These are phyloP conservation scores for Kodamaea neixiangensis DNA, from an alignment of 805 yeast species.

Conservation along the genomic window DNA sequence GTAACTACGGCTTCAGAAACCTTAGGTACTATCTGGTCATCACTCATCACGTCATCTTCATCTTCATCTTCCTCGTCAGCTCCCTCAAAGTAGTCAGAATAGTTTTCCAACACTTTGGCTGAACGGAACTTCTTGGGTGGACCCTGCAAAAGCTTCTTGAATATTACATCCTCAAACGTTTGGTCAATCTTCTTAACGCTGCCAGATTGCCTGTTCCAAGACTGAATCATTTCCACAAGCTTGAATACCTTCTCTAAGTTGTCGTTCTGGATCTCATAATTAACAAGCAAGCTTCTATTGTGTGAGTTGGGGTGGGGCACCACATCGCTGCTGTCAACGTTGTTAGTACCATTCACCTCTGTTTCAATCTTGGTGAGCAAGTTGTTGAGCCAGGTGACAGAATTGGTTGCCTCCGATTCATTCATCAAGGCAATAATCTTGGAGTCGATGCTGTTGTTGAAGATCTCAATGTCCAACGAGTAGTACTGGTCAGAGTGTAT, in stretches of 20 bases:
- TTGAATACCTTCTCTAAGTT: constrained; percentile 11
- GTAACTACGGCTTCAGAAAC: background rate
- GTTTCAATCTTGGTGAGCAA: constrained; percentile 8
- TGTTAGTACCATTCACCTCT: constrained; percentile 3
- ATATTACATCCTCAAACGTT: constrained; percentile 15
- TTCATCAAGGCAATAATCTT: constrained; percentile 11
- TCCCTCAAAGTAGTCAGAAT: background rate
- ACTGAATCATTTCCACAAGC: constrained; percentile 12
- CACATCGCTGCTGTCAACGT: background rate
- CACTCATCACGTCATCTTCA: constrained; percentile 1
- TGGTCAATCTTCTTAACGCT: constrained; percentile 7
- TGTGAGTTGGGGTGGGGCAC: background rate
- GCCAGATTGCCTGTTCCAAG: background rate
- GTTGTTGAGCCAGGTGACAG: constrained; percentile 15
- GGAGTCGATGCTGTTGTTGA: constrained; percentile 52
- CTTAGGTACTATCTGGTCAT: constrained; percentile 15
- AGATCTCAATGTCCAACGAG: constrained; percentile 60
- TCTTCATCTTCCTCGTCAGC: constrained; percentile 6
- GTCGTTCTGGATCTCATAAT: constrained; percentile 12
- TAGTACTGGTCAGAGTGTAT: constrained; percentile 71
- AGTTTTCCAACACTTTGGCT: background rate
- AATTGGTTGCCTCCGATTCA: constrained; percentile 12
- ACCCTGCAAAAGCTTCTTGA: constrained; percentile 11
- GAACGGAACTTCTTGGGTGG: constrained; percentile 5
- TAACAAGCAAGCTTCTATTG: constrained; percentile 7